These are phyloP conservation scores for Magnolia changhungtana DNA, from an alignment of 164 flowering plant genomes.

Conservation along the genomic window DNA sequence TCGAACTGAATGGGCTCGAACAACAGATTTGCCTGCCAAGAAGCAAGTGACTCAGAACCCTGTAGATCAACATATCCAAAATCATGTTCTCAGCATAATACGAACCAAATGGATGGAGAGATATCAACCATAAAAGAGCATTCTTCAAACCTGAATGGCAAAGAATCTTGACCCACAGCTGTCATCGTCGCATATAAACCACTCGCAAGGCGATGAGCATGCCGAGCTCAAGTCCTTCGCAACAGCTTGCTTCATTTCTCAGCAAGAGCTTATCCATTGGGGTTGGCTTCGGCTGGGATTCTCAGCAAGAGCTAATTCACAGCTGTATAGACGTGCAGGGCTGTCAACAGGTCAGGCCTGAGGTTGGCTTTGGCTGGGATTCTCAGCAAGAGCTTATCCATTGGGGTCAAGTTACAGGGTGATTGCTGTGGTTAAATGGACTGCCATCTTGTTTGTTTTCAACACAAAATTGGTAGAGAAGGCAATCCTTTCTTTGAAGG, in stretches of 20 bases:
- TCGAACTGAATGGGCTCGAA: constrained; percentile 88
- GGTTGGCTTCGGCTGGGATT: too few species aligned
- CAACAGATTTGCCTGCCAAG: constrained; percentile 97
- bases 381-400: constrained; percentile 11
- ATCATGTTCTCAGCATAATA: neutral
- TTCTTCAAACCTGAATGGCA: constrained; percentile 70
- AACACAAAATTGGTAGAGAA: neutral
- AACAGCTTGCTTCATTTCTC: constrained; percentile 87
- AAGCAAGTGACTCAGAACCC: constrained; percentile 96
- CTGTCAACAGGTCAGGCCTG: too few species aligned
- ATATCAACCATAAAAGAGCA: neutral
- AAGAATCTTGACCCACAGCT: constrained; percentile 64
- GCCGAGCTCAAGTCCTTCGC: constrained; percentile 75
- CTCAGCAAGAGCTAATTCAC: too few species aligned
- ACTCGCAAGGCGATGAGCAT: constrained; percentile 84
- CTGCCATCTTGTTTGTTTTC: too few species aligned
- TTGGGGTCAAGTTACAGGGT: too few species aligned
- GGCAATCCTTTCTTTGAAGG: constrained; percentile 34
- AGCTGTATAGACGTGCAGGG: too few species aligned
- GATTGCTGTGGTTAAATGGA: too few species aligned
- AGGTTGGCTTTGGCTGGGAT: neutral
- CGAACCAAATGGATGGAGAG: neutral
- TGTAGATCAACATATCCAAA: constrained; percentile 23
- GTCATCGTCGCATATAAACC: constrained; percentile 94
- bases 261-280: too few species aligned